Evolutionary conservation across 2,329 filamentous ascomycete genomes (phyloP).

Genomic region (Fusarium oligoseptatum): DNA sequence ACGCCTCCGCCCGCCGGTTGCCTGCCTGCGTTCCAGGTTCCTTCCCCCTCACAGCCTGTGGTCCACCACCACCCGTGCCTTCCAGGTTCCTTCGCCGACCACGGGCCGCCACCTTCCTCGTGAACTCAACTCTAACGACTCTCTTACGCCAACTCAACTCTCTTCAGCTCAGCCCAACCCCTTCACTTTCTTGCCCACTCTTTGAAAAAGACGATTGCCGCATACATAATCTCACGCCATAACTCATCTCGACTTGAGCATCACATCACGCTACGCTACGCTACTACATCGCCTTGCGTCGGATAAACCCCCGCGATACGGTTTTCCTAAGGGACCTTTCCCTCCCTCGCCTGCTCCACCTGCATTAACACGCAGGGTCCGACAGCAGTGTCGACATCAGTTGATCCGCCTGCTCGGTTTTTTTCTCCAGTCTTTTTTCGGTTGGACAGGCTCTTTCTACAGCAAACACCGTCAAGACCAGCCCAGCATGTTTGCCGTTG

Average conservation of each 20-base stretch:
- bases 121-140: constrained; percentile 35
- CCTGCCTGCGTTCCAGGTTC: constrained; percentile 40
- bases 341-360: constrained; percentile 39
- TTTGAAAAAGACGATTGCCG: constrained; percentile 16
- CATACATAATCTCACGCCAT: constrained; percentile 20
- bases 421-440: constrained; percentile 23
- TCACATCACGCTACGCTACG: constrained; percentile 17
- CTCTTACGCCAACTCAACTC: constrained; percentile 26
- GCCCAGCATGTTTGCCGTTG: constrained; percentile 55
- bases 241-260: constrained; percentile 10
- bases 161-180: constrained; percentile 22
- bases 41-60: constrained; percentile 28
- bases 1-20: constrained; percentile 30
- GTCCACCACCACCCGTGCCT: constrained; percentile 35
- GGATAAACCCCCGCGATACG: constrained; percentile 34
- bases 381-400: constrained; percentile 31
- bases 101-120: constrained; percentile 37
- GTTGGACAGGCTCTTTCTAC: constrained; percentile 9
- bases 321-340: constrained; percentile 30
- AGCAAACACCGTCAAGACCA: constrained; percentile 6
- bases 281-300: constrained; percentile 26
- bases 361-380: constrained; percentile 43
- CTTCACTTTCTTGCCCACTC: constrained; percentile 12
- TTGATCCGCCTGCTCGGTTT: constrained; percentile 20
- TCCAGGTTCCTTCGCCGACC: constrained; percentile 30